phyloP scores from a whole-genome alignment of 306 rosid genomes.

The Prunus kanzakura region DNA sequence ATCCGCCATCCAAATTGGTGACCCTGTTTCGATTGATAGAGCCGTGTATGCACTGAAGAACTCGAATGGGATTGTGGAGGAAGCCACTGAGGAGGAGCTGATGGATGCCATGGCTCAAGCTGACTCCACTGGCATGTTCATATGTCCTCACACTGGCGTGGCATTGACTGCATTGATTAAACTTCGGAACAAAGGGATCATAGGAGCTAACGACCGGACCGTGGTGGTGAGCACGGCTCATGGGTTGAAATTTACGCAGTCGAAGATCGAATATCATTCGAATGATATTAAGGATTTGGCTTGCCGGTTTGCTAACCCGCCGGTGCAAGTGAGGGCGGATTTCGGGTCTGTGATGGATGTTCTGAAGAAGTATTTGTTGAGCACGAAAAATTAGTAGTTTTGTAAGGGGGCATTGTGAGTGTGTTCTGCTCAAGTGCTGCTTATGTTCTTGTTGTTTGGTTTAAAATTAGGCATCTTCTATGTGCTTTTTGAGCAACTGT shows the following conservation, averaged over 20 bases:
- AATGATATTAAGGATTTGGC: conserved; percentile 64
- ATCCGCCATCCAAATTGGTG: conserved; percentile 84
- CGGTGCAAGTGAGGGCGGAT: conserved; percentile 70
- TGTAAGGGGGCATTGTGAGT: conserved; percentile 13
- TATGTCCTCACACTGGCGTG: conserved; percentile 93
- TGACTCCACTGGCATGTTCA: conserved; percentile 83
- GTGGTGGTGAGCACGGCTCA: conserved; percentile 92
- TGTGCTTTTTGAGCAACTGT: conserved; percentile 7
- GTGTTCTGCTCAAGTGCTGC: conserved; percentile 9
- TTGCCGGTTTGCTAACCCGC: conserved; percentile 76
- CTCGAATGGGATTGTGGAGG: conserved; percentile 81
- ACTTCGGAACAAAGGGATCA: conserved; percentile 65
- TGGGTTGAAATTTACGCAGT: conserved; percentile 84
- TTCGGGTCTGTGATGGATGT: conserved; percentile 91
- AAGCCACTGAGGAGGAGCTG: conserved; percentile 84
- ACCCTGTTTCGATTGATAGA: conserved; percentile 83
- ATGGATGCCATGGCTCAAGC: conserved; percentile 90
- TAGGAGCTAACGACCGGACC: conserved; percentile 61
- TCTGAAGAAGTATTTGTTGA: conserved; percentile 69
- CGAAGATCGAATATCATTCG: conserved; percentile 83
- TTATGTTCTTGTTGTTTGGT: background rate
- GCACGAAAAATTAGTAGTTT: conserved; percentile 53
- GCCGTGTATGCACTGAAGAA: conserved; percentile 72
- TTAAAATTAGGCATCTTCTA: background rate
- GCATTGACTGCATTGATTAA: conserved; percentile 76